A percentile compares a stretch with the other conserved stretches of the same genome.
phyloP scores from a whole-genome alignment of 2,329 filamentous ascomycete genomes.

The Aspergillus pseudoterreus region DNA sequence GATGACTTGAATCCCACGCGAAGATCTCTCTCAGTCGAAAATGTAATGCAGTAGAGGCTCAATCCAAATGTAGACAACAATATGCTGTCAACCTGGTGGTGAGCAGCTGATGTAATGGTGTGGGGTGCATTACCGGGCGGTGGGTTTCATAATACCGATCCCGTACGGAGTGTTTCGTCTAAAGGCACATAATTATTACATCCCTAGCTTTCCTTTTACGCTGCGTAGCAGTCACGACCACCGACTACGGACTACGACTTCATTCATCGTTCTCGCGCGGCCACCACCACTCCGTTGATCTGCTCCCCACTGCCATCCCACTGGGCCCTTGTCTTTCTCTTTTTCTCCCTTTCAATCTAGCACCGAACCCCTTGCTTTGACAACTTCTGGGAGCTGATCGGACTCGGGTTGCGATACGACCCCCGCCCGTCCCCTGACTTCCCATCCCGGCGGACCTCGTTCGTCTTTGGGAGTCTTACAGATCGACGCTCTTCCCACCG shows the following conservation, averaged over 20 bases:
- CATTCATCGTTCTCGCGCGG: background rate
- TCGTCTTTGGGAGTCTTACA: constrained; percentile 1
- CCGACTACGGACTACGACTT: constrained; percentile 7
- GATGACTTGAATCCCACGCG: no score
- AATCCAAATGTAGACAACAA: no score
- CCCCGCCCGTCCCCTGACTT: constrained; percentile 6
- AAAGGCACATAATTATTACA: constrained; percentile 8
- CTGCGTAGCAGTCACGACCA: background rate
- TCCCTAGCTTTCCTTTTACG: constrained; percentile 13
- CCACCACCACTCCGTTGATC: background rate
- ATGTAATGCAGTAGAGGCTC: no score
- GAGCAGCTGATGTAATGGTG: background rate
- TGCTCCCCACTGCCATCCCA: no score
- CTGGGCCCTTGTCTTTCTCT: constrained; percentile 5
- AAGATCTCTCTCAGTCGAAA: no score
- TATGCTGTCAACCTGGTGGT: background rate
- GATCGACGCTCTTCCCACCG: constrained; percentile 8
- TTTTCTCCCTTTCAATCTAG: background rate
- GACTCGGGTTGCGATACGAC: background rate
- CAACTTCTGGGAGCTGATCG: background rate
- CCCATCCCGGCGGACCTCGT: background rate
- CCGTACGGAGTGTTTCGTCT: background rate
- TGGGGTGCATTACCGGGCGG: background rate
- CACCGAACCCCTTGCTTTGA: background rate
- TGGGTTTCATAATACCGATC: background rate